Percentiles rank a stretch among this genome's conserved stretches.
These are phyloP conservation scores for Pleurostoma richardsiae DNA, from an alignment of 2,329 filamentous ascomycete species.

Conservation along the genomic window DNA sequence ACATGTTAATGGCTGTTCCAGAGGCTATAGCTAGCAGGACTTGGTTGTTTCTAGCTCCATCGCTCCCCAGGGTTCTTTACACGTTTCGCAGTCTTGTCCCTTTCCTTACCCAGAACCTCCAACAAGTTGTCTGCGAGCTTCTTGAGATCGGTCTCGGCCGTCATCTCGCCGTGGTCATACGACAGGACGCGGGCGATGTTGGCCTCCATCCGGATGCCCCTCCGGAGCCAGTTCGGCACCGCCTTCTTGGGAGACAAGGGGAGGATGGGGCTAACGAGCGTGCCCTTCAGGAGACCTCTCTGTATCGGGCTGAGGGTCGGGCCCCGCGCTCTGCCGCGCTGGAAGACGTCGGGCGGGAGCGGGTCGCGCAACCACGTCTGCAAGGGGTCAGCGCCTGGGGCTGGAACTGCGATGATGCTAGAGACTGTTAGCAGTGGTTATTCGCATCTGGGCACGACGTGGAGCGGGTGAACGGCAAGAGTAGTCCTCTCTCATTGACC, in stretches of 20 bases:
- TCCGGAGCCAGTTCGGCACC: conserved; percentile 38
- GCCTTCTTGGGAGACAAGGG: conserved; percentile 16
- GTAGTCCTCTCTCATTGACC: neutral
- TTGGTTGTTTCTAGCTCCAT: neutral
- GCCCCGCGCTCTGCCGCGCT: conserved; percentile 14
- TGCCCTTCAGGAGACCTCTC: no score
- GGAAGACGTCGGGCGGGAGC: conserved; percentile 36
- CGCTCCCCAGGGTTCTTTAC: no score
- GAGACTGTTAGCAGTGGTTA: neutral
- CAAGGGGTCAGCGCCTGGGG: conserved; percentile 39
- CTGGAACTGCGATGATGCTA: conserved; percentile 40
- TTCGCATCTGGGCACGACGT: no score
- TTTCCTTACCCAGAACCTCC: conserved; percentile 24
- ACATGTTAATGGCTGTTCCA: neutral
- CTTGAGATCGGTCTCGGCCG: conserved; percentile 30
- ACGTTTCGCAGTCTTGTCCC: conserved; percentile 1
- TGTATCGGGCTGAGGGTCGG: conserved; percentile 13
- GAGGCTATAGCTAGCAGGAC: neutral
- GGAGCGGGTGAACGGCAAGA: no score
- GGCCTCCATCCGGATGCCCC: conserved; percentile 41
- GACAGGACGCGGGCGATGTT: conserved; percentile 38
- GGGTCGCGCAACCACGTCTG: conserved; percentile 44
- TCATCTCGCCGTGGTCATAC: conserved; percentile 36
- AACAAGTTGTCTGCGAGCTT: conserved; percentile 38
- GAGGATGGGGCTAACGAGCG: conserved; percentile 1